phyloP scores from a whole-genome alignment of 75 land plant species.

The Picea sitchensis region DNA sequence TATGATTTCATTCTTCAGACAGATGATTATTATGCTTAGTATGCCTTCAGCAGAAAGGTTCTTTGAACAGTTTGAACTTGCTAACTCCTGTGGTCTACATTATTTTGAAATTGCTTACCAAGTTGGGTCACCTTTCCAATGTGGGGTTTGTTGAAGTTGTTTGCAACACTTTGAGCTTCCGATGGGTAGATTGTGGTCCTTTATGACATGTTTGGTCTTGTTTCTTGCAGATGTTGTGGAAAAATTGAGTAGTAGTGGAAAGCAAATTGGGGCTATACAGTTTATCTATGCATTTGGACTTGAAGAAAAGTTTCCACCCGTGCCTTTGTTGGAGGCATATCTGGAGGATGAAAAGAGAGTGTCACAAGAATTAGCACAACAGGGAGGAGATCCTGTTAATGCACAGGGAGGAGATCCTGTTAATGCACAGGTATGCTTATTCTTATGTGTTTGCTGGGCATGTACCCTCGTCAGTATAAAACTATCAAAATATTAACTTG shows the following conservation, averaged over 20 bases:
- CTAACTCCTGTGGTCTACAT: too few species aligned
- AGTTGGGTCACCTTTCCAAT: too few species aligned
- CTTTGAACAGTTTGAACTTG: too few species aligned
- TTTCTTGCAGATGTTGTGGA: conserved; percentile 51
- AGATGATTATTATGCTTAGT: too few species aligned
- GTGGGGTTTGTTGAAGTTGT: too few species aligned
- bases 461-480: neutral
- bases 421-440: conserved; percentile 29
- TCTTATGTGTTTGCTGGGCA: neutral
- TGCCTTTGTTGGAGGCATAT: conserved; percentile 55
- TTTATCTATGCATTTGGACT: conserved; percentile 55
- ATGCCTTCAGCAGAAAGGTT: too few species aligned
- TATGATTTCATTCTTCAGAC: too few species aligned
- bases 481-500: neutral
- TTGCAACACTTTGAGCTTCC: too few species aligned
- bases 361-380: conserved; percentile 27
- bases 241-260: conserved; percentile 48
- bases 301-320: conserved; percentile 53
- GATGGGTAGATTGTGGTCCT: neutral
- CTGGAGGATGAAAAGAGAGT: conserved; percentile 39
- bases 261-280: conserved; percentile 65
- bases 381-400: conserved; percentile 28
- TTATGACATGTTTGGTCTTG: conserved; percentile 3
- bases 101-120: too few species aligned
- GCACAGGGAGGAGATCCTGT: conserved; percentile 39